phyloP scores from a whole-genome alignment of 2,329 filamentous ascomycete species.

The Eurotiales sp. region DNA sequence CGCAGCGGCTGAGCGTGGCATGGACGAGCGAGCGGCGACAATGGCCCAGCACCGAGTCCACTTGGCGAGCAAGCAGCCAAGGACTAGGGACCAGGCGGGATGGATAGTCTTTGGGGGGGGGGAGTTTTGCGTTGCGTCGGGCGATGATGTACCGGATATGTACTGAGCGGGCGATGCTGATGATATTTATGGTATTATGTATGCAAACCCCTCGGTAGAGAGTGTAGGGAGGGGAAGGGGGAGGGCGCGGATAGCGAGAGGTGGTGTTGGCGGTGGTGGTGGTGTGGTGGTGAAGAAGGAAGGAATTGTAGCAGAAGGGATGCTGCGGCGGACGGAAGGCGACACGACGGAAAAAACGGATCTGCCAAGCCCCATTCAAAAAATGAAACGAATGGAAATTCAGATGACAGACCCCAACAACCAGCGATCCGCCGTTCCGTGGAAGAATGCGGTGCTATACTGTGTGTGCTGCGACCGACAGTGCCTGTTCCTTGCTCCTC shows the following conservation, averaged over 20 bases:
- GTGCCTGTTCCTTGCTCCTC: too few species aligned
- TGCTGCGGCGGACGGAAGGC: conserved; percentile 22
- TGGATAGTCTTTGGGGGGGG: not conserved
- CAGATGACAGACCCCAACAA: not conserved
- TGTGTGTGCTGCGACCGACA: too few species aligned
- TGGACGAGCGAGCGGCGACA: conserved; percentile 40
- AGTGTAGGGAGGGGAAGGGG: conserved; percentile 15
- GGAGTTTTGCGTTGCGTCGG: not conserved
- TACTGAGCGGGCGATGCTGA: not conserved
- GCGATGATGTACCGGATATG: too few species aligned
- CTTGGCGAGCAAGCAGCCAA: conserved; percentile 47
- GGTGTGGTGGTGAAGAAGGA: conserved; percentile 3
- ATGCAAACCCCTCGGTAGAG: not conserved
- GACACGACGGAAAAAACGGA: conserved; percentile 14
- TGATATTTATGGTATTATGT: conserved; percentile 5
- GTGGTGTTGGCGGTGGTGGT: not conserved
- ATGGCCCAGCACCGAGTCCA: conserved; percentile 43
- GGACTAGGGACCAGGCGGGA: conserved; percentile 40
- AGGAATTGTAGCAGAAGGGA: conserved; percentile 10
- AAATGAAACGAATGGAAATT: not conserved
- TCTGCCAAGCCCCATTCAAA: conserved; percentile 10
- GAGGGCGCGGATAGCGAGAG: conserved; percentile 3
- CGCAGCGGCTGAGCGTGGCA: conserved; percentile 48
- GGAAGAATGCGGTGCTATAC: too few species aligned
- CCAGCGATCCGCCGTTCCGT: too few species aligned